phyloP scores from a whole-genome alignment of 768 basidiomycete species.

The Suillus plorans region DNA sequence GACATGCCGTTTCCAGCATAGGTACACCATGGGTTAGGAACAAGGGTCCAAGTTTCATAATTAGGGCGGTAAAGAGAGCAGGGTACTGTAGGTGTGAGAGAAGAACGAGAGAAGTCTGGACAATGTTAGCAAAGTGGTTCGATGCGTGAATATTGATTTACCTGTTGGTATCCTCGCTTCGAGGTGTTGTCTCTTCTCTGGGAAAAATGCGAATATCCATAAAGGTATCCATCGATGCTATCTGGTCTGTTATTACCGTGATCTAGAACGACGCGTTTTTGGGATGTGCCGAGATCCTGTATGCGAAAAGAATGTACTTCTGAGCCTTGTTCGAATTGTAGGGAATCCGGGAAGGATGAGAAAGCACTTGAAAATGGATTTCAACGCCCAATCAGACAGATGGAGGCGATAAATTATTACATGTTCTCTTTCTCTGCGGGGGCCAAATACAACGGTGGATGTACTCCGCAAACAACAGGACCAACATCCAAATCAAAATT shows the following conservation, averaged over 20 bases:
- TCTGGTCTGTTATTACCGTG: slow-evolving; percentile 34
- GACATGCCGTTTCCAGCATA: slow-evolving; percentile 84
- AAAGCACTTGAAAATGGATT: slow-evolving; percentile 62
- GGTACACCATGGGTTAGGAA: slow-evolving; percentile 71
- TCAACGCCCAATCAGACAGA: background rate
- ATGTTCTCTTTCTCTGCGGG: slow-evolving; percentile 79
- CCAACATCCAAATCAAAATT: slow-evolving; percentile 90
- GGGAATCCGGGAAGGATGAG: slow-evolving; percentile 88
- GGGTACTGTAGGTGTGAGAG: slow-evolving; percentile 80
- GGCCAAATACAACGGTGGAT: slow-evolving; percentile 64
- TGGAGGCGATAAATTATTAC: slow-evolving; percentile 44
- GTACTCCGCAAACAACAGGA: slow-evolving; percentile 70
- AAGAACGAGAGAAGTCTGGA: slow-evolving; percentile 59
- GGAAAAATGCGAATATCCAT: slow-evolving; percentile 77
- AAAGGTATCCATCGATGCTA: slow-evolving; percentile 64
- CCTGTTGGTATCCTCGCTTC: slow-evolving; percentile 83
- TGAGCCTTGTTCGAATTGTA: slow-evolving; percentile 81
- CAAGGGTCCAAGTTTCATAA: slow-evolving; percentile 68
- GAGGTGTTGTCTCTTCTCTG: slow-evolving; percentile 63
- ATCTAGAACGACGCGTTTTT: slow-evolving; percentile 16
- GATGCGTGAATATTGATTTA: slow-evolving; percentile 23
- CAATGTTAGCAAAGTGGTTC: slow-evolving; percentile 1
- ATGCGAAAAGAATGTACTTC: slow-evolving; percentile 87
- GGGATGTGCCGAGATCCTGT: slow-evolving; percentile 43
- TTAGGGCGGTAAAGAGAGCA: slow-evolving; percentile 73